These are phyloP conservation scores for Lentinula sp. DNA, from an alignment of 768 basidiomycete species.

Conservation along the genomic window DNA sequence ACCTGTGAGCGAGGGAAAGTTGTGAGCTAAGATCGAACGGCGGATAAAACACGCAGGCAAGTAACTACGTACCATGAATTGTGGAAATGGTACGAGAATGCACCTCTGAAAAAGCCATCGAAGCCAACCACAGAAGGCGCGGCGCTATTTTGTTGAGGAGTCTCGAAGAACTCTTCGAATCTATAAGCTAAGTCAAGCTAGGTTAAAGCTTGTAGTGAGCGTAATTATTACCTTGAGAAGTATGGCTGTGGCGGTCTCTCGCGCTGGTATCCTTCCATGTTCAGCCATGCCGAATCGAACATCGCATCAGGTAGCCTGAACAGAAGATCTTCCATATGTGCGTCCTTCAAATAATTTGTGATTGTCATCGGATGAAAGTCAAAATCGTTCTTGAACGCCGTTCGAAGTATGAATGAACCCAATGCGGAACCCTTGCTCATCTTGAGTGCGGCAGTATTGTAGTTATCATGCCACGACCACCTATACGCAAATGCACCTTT, in stretches of 20 bases:
- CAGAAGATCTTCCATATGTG: conserved; percentile 50
- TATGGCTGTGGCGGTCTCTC: conserved; percentile 68
- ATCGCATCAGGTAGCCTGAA: conserved; percentile 64
- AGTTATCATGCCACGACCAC: conserved; percentile 66
- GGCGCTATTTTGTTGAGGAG: conserved; percentile 65
- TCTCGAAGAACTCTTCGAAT: conserved; percentile 86
- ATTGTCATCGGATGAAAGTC: conserved; percentile 76
- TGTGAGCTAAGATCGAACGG: background rate
- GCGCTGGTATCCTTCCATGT: conserved; percentile 60
- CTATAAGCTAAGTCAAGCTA: conserved; percentile 30
- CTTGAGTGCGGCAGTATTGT: conserved; percentile 69
- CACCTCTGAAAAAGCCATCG: conserved; percentile 93
- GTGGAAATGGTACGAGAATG: conserved; percentile 96
- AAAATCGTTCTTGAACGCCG: conserved; percentile 61
- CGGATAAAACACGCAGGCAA: background rate
- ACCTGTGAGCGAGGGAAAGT: conserved; percentile 44
- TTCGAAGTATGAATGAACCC: conserved; percentile 64
- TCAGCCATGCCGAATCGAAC: conserved; percentile 72
- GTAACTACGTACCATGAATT: conserved; percentile 68
- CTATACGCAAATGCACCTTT: conserved; percentile 70
- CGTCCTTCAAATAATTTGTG: conserved; percentile 59
- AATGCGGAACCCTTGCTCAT: conserved; percentile 62
- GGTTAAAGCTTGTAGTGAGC: conserved; percentile 23
- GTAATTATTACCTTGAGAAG: conserved; percentile 71
- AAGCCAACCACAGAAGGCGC: conserved; percentile 87